A percentile compares a stretch with the other conserved stretches of the same genome.
These are phyloP conservation scores for Elsinoe arachidis DNA, from an alignment of 2,329 filamentous ascomycete species.

Conservation along the genomic window DNA sequence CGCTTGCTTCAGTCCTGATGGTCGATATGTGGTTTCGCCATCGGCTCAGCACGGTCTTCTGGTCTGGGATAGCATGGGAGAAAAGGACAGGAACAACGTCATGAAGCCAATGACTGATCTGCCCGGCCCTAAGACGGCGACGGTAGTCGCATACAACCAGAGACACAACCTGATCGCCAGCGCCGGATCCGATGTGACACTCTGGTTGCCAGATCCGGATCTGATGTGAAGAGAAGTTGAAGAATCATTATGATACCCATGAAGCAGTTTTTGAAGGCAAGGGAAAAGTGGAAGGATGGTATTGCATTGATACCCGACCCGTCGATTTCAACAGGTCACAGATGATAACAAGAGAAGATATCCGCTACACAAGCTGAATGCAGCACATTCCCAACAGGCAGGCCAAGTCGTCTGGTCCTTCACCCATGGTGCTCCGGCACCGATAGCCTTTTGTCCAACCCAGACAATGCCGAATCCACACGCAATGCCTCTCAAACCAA, in stretches of 20 bases:
- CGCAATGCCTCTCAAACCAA: neutral
- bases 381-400: neutral
- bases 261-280: neutral
- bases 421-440: neutral
- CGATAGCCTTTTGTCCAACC: conserved; percentile 1
- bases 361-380: neutral
- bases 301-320: conserved; percentile 1
- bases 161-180: conserved; percentile 86
- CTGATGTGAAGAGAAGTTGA: conserved; percentile 10
- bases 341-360: neutral
- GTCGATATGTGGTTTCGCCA: conserved; percentile 80
- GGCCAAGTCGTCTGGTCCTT: neutral
- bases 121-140: conserved; percentile 56
- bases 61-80: conserved; percentile 71
- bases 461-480: conserved; percentile 1
- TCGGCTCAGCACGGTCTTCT: conserved; percentile 60
- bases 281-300: neutral
- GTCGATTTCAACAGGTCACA: neutral
- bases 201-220: conserved; percentile 42
- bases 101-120: conserved; percentile 56
- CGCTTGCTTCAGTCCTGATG: conserved; percentile 82
- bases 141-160: conserved; percentile 79
- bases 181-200: conserved; percentile 65
- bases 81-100: conserved; percentile 46
- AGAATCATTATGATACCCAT: neutral